Evolutionary conservation across 257 asterid species (phyloP).

Genomic region (Jacaranda copaia): DNA sequence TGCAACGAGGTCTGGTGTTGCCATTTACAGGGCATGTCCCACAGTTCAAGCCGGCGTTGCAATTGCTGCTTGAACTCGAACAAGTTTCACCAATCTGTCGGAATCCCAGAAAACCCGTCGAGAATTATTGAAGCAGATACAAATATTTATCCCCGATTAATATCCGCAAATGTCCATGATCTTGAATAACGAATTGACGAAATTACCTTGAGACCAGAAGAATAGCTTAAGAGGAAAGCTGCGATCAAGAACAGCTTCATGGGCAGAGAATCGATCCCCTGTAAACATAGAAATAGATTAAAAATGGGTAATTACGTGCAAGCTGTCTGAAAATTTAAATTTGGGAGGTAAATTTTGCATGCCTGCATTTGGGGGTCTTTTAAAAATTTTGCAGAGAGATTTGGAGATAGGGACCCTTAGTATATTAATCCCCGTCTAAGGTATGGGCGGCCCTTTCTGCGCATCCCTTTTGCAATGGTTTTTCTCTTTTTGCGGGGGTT

Average conservation of each 20-base stretch:
- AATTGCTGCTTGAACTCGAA: slow-evolving; percentile 48
- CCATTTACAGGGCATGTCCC: slow-evolving; percentile 75
- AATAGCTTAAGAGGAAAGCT: slow-evolving; percentile 47
- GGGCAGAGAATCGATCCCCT: slow-evolving; percentile 43
- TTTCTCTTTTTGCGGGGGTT: neutral
- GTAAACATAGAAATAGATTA: slow-evolving; percentile 14
- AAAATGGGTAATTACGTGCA: neutral
- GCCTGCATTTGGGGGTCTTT: slow-evolving; percentile 43
- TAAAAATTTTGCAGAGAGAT: slow-evolving; percentile 15
- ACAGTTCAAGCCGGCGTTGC: slow-evolving; percentile 69
- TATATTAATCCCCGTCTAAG: too few relatives aligned
- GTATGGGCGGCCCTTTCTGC: neutral
- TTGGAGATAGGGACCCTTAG: neutral
- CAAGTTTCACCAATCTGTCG: slow-evolving; percentile 80
- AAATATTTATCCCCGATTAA: too few relatives aligned
- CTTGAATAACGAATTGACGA: neutral
- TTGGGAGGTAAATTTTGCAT: slow-evolving; percentile 26
- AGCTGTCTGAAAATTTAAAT: neutral
- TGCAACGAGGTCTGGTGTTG: slow-evolving; percentile 82
- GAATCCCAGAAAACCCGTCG: neutral
- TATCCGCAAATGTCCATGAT: neutral
- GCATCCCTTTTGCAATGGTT: neutral
- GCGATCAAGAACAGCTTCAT: slow-evolving; percentile 47
- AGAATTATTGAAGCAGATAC: too few relatives aligned
- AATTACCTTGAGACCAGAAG: slow-evolving; percentile 60